Percentiles rank a stretch among this genome's conserved stretches.
phyloP scores from a whole-genome alignment of 2,329 filamentous ascomycete species.

The Domatiomyces catenatus region DNA sequence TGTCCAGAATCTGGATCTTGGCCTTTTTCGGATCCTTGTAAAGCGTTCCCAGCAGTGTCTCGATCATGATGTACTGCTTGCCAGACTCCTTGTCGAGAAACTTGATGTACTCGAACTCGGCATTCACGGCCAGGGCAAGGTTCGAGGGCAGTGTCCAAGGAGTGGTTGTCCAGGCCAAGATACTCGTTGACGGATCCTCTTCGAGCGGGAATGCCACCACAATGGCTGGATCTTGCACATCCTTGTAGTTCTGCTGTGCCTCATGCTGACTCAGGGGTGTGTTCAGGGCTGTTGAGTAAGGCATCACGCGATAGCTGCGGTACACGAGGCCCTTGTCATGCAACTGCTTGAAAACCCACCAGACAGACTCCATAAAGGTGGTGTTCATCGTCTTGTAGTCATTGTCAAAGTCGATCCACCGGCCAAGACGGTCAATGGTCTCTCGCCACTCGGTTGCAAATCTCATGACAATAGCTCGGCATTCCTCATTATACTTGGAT shows the following conservation, averaged over 20 bases:
- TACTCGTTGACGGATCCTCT: conserved; percentile 51
- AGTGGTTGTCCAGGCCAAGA: conserved; percentile 74
- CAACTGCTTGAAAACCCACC: conserved; percentile 85
- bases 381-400: conserved; percentile 91
- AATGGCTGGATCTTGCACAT: conserved; percentile 69
- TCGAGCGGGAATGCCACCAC: conserved; percentile 69
- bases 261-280: conserved; percentile 80
- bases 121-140: conserved; percentile 55
- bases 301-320: conserved; percentile 73
- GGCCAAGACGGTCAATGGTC: conserved; percentile 66
- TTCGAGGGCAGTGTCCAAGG: conserved; percentile 69
- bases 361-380: conserved; percentile 76
- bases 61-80: conserved; percentile 64
- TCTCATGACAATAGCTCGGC: conserved; percentile 74
- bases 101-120: conserved; percentile 67
- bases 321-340: conserved; percentile 76
- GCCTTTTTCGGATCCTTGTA: conserved; percentile 92
- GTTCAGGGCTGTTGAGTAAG: conserved; percentile 70
- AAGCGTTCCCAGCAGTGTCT: conserved; percentile 58
- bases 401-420: conserved; percentile 90
- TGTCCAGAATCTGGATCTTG: conserved; percentile 62
- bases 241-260: conserved; percentile 78
- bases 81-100: conserved; percentile 61
- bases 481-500: conserved; percentile 72
- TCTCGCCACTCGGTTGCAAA: conserved; percentile 67